These are phyloP conservation scores for Mariannaea elegans DNA, from an alignment of 2,329 filamentous ascomycete species.

Conservation along the genomic window DNA sequence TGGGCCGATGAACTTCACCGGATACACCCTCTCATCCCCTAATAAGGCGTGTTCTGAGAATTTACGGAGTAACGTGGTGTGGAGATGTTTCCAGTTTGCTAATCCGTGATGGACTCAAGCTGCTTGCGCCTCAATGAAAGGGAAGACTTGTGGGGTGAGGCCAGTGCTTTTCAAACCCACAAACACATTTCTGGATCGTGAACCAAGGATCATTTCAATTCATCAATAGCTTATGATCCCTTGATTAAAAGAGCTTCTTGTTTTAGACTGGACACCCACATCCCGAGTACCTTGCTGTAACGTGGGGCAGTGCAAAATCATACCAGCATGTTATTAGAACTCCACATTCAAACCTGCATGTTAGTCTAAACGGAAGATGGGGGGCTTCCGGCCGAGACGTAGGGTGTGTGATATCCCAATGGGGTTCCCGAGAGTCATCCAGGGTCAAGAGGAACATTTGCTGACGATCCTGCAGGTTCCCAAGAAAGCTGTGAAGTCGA, in stretches of 20 bases:
- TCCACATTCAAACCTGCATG: too few relatives aligned
- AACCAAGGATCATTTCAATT: too few relatives aligned
- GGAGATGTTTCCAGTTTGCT: background rate
- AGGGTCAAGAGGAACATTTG: background rate
- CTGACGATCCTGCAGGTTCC: background rate
- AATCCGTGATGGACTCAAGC: background rate
- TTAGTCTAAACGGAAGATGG: too few relatives aligned
- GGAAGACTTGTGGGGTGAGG: background rate
- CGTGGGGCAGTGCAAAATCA: too few relatives aligned
- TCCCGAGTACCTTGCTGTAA: too few relatives aligned
- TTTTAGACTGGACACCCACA: background rate
- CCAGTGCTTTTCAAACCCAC: conserved; percentile 5
- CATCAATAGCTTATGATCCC: too few relatives aligned
- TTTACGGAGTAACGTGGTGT: background rate
- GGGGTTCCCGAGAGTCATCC: background rate
- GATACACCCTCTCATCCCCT: background rate
- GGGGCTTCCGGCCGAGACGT: background rate
- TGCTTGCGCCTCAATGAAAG: background rate
- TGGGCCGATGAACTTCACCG: background rate
- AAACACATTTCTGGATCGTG: too few relatives aligned
- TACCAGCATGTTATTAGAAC: too few relatives aligned
- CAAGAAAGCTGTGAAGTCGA: too few relatives aligned
- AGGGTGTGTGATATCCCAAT: background rate
- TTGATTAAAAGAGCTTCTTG: too few relatives aligned
- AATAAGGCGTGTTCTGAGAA: background rate